Base-by-base conservation (phyloP, 108 stramenopile genomes). In the Epithemia pelagica region DNA sequence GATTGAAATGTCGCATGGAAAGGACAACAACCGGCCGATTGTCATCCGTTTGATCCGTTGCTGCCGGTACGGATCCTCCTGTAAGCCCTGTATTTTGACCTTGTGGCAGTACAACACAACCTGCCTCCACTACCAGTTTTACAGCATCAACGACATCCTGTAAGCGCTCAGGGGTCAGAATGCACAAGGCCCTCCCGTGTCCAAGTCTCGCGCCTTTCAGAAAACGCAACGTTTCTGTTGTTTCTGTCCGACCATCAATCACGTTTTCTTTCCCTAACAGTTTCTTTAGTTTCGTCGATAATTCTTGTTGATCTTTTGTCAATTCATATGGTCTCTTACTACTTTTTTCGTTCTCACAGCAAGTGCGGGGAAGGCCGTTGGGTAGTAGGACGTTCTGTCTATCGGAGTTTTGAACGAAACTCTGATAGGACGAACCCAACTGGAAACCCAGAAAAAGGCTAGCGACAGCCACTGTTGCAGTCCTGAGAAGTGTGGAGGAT, bases 81-180 rank as follows among this genome's bases (percentile, higher is more conserved):
- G 91, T 92, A 67, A 92, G 71, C 1, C 91, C 91, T 15, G 91
- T 92, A 60, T 92, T 92, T 46, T 66, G 69, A 20, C 91, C 91
- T 72, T 86, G 85, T 20, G 80, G 78, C 71, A 65, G 2, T 19
- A 67, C 32, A 3, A 69, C 60, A 68, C 88, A 88, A 27, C 74
- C 81, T 25, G 90, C 84, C 69, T 88, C 83, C 1, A 89, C 86
- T 32, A 85, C 70, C 20, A 61, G 76, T 55, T 81, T 68, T 23
- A 92, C 71, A 59, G 83, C 79, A 23, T 79, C 75, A 21, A 84
- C 71, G 10, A 86, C 74, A 60, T 89, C 78, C 31, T 66, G 33
- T 27, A 92, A 28, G 53, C 76, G 78, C n/a, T 64, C 62, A 0
- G 91, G 91, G 54, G 78, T 81, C 28, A 92, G 86, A 66, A 92